Evolutionary conservation across 1,139 yeast genomes (phyloP).

Genomic region (Lodderomyces oxycetoniae): DNA sequence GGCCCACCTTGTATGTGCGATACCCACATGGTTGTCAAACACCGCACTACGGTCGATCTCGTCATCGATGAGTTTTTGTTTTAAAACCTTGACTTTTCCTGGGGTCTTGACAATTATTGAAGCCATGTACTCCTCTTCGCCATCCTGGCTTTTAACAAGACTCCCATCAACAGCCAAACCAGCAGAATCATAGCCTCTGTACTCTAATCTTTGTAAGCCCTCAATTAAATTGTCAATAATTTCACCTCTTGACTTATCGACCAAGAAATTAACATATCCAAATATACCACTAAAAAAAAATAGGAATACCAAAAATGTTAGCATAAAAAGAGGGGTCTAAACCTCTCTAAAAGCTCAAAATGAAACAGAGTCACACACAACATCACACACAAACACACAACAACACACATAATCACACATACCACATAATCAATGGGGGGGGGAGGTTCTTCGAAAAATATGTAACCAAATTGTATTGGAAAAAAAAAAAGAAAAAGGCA

Average conservation of each 20-base stretch:
- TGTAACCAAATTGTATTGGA: too few species aligned
- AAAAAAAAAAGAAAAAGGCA: neutral
- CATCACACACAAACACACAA: too few species aligned
- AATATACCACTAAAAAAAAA: constrained; percentile 86
- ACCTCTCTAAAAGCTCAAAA: too few species aligned
- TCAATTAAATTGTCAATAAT: constrained; percentile 84
- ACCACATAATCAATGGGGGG: too few species aligned
- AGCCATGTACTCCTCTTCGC: constrained; percentile 13
- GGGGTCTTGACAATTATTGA: constrained; percentile 67
- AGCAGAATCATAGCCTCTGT: constrained; percentile 97
- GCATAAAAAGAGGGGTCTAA: neutral
- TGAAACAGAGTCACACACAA: too few species aligned
- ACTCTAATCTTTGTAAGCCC: constrained; percentile 90
- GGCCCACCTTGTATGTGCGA: constrained; percentile 99
- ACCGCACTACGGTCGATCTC: constrained; percentile 55
- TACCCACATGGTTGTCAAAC: constrained; percentile 87
- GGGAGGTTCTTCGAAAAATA: too few species aligned
- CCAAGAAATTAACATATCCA: constrained; percentile 95
- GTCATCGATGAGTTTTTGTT: constrained; percentile 56
- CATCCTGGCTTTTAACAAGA: constrained; percentile 33
- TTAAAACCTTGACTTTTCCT: constrained; percentile 86
- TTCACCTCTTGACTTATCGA: constrained; percentile 88
- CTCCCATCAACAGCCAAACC: constrained; percentile 96
- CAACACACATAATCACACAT: too few species aligned
- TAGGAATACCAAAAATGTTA: neutral